Evolutionary conservation across 179 eudicot species (phyloP), one percentile per base, ranked within the genome.

Genomic region (Sideroxylon spinosum): DNA sequence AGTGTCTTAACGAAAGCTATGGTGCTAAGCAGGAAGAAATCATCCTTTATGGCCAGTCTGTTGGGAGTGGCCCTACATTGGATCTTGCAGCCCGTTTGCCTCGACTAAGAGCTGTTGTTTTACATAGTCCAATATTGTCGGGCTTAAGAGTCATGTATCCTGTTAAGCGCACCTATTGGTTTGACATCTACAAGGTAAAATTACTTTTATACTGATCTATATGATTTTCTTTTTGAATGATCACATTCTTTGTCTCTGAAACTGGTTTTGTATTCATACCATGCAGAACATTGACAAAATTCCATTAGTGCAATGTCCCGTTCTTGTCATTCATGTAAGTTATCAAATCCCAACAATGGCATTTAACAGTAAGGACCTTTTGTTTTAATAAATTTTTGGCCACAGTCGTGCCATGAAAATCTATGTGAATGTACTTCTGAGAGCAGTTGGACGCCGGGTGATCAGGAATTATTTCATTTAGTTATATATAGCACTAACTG

Each of bases 101-200:
- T 75, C 90, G 84, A 29, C 82, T 95, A 77, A 88, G 86, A 81
- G 98, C 98, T 17, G 91, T 88, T 78, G 90, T 95, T 82, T 84
- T 95, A 63, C 98, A 95, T 73, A 95, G 98, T 87, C 93, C 98
- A 61, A 95, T 95, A 70, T 78, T 91, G 56, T 95, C 98, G 3
- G 98, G 98, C 80, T 79, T 95, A 81, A 85, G 98, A 81, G 98
- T 95, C 80, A 93, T 95, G 98, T 93, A 93, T 84, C 97, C 98
- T 70, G 98, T 95, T 37, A 93, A 93, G 80, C 95, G 95, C 80
- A 90, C 91, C 62, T 95, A 95, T 73, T 95, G 97, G 97, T 95
- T 95, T 69, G 98, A 95, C 83, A 95, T 95, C 74, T 95, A 95
- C 82, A 95, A 95, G 97, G 98, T 89, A 78, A 71, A 49, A 20